Base-by-base conservation (phyloP, 345 rosid species). In the Aquilaria yunnanensis region DNA sequence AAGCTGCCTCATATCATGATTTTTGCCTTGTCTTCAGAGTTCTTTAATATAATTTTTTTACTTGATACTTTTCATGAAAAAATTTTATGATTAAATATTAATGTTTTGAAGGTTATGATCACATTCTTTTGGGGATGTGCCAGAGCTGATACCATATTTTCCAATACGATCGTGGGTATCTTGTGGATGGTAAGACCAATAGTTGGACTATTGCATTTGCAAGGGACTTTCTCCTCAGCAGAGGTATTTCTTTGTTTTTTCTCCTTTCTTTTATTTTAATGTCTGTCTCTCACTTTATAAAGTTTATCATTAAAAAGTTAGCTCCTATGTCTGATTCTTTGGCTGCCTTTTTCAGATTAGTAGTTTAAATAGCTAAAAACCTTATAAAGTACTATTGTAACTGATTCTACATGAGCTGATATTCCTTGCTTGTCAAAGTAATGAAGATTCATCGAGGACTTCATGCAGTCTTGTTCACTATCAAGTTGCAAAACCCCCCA, bases 181-280 rank as follows among this genome's bases (percentile, higher is more conserved):
- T 86, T 94, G 94, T 92, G 96, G 94, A 64, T 74, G 67, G 33
- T 86, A 60, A 88, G 83, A 75, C 66, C 80, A 50, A 2, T 86
- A 48, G 54, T 66, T 32, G 84, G 72, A 57, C 62, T 80, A 52
- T 60, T 85, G 47, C 80, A 75, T 80, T 77, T 88, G 67, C 78
- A 64, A 52, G 71, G 23, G 48, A 9, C 67, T 55, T 82, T 81
- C 75, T 51, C 65, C 56, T 73, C 71, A 57, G 60, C 57, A 45
- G 84, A 79, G 81, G 79, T 75, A 74, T 33, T 32, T 49, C 23
- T 16, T 52, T 61, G 58, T 43, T 62, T 54, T 47, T 50, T 10
- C 0, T 8, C 23, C 23, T 23, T 23, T 37, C 12, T 45, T 49
- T 58, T 43, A 33, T 56, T 52, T 2, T 34, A 16, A 55, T 58